These are phyloP conservation scores for Alternaria triticina DNA, from an alignment of 2,329 filamentous ascomycete species.

Conservation along the genomic window DNA sequence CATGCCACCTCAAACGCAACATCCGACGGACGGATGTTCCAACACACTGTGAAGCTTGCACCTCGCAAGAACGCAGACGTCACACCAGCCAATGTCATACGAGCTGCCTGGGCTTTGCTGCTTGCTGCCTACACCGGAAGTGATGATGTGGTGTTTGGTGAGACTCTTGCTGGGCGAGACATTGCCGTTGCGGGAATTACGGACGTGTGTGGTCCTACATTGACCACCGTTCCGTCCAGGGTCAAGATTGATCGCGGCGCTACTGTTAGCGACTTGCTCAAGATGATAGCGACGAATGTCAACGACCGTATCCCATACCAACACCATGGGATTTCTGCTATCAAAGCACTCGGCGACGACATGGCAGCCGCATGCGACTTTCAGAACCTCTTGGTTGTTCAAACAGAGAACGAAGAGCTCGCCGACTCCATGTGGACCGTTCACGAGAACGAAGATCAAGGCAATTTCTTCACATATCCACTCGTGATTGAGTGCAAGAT, in stretches of 20 bases:
- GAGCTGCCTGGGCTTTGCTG: slow-evolving; percentile 35
- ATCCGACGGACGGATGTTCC: slow-evolving; percentile 31
- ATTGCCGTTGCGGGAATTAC: slow-evolving; percentile 41
- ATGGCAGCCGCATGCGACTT: slow-evolving; percentile 63
- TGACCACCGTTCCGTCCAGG: slow-evolving; percentile 50
- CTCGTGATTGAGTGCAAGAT: slow-evolving; percentile 41
- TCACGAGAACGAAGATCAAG: slow-evolving; percentile 34
- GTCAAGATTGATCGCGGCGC: slow-evolving; percentile 34
- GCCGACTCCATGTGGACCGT: slow-evolving; percentile 37
- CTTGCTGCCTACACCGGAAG: slow-evolving; percentile 24
- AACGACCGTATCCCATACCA: slow-evolving; percentile 45
- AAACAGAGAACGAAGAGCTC: slow-evolving; percentile 43
- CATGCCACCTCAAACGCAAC: slow-evolving; percentile 23
- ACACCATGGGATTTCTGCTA: slow-evolving; percentile 48
- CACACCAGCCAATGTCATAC: slow-evolving; percentile 32
- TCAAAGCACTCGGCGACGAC: slow-evolving; percentile 56
- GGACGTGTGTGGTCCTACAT: slow-evolving; percentile 46
- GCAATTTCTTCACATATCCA: slow-evolving; percentile 45
- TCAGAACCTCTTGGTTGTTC: slow-evolving; percentile 62
- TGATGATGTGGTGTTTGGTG: slow-evolving; percentile 31
- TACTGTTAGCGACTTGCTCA: slow-evolving; percentile 34
- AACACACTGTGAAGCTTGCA: slow-evolving; percentile 32
- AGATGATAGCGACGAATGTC: slow-evolving; percentile 23
- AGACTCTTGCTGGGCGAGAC: slow-evolving; percentile 47
- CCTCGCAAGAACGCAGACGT: slow-evolving; percentile 35